These are phyloP conservation scores for Trichoderma gracile DNA, from an alignment of 2,329 filamentous ascomycete species.

Conservation along the genomic window DNA sequence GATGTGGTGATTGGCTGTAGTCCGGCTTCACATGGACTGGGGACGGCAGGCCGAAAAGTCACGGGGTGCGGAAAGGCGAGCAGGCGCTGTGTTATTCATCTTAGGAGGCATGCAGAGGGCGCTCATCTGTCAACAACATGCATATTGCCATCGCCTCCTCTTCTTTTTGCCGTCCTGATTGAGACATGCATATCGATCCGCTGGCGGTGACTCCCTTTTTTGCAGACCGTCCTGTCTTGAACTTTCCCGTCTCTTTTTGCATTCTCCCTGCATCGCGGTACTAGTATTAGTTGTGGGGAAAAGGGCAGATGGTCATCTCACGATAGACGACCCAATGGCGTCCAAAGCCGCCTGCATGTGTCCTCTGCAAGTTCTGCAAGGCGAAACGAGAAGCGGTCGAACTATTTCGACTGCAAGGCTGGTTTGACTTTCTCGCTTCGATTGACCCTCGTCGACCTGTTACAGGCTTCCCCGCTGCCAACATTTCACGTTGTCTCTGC, in stretches of 20 bases:
- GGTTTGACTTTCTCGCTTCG: too few relatives aligned
- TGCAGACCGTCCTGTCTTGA: background rate
- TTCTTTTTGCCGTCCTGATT: background rate
- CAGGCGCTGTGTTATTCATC: too few relatives aligned
- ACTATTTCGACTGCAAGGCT: too few relatives aligned
- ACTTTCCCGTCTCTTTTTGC: background rate
- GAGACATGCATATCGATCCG: constrained; percentile 21
- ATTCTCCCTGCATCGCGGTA: background rate
- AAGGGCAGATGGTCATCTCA: background rate
- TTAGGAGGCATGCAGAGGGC: too few relatives aligned
- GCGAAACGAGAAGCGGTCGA: too few relatives aligned
- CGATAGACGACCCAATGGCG: constrained; percentile 14
- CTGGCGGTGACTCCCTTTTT: background rate
- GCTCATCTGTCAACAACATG: too few relatives aligned
- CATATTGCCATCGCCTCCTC: too few relatives aligned
- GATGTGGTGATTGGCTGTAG: background rate
- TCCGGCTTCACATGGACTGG: background rate
- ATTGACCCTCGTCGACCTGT: too few relatives aligned
- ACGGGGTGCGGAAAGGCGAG: constrained; percentile 11
- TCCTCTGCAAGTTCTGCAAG: too few relatives aligned
- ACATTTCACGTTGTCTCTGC: background rate
- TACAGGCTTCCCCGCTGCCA: background rate
- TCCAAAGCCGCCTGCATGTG: background rate
- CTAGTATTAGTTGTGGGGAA: background rate
- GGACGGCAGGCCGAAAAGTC: background rate